phyloP scores from a whole-genome alignment of 257 asterid genomes.

The Przewalskia tangutica region DNA sequence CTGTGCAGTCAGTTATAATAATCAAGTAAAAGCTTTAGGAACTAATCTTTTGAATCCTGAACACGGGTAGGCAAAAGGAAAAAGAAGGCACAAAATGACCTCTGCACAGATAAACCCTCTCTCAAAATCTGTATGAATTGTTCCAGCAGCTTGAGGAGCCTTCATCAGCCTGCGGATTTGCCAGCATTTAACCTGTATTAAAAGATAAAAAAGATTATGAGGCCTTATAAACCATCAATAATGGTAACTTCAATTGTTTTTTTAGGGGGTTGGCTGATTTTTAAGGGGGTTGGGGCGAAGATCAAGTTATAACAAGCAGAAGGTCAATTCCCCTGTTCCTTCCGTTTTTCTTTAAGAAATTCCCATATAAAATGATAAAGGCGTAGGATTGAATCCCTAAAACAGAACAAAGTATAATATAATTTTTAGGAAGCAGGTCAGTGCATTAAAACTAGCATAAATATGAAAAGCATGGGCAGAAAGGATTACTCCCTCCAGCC shows the following conservation, averaged over 20 bases:
- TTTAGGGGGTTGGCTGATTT: background rate
- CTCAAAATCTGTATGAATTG: constrained; percentile 95
- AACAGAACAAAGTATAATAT: background rate
- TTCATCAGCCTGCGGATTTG: constrained; percentile 81
- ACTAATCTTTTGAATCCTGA: background rate
- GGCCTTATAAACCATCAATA: background rate
- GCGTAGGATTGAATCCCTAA: background rate
- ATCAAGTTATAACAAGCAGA: background rate
- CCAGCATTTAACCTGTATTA: constrained; percentile 92
- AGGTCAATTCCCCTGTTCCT: background rate
- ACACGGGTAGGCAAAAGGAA: background rate
- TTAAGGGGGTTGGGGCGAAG: background rate
- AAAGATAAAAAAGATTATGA: background rate
- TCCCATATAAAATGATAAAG: background rate
- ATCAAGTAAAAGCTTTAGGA: background rate
- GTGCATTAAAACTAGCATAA: background rate
- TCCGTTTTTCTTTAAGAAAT: background rate
- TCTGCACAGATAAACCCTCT: constrained; percentile 96
- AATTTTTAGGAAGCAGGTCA: background rate
- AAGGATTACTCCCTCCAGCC: background rate
- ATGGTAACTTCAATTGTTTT: background rate
- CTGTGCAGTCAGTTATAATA: background rate
- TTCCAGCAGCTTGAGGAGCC: constrained; percentile 99
- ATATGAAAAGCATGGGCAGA: background rate
- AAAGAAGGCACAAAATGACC: constrained; percentile 28